Base-by-base conservation (phyloP, 257 asterid genomes). In the Ajuga chamaepitys region DNA sequence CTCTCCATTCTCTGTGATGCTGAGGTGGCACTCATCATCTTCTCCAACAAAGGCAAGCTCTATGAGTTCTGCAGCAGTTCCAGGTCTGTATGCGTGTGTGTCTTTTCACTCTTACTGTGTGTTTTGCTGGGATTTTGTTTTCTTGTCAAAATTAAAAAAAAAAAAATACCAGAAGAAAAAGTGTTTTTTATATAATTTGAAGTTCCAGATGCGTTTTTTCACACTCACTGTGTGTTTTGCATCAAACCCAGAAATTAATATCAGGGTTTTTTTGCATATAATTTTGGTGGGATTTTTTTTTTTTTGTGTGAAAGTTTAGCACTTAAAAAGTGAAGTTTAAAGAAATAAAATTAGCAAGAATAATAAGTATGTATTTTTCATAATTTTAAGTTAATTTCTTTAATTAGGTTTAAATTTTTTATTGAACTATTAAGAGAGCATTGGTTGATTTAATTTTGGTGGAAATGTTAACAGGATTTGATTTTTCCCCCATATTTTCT, bases 1-100 rank as follows among this genome's bases (percentile, higher is more conserved):
- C 74, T 86, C 26, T 83, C 89, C 34, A 32, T 86, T 25, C 81
- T 86, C 2, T 86, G 93, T 62, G 93, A 85, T 78, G 93, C 93
- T 21, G 94, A 85, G 57, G 85, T 86, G 67, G 89, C 86, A 47
- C 86, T 86, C 30, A 77, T 86, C 81, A 74, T 86, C 80, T 86
- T 86, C 86, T 86, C 88, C 70, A 79, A 56, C 69, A 75, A 79
- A 52, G 95, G 95, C 51, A 86, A 86, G 25, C 95, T 86, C 66
- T 81, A 72, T 78, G 90, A 86, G 69, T 86, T 83, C 58, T 81
- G 89, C 72, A 86, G 95, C 76, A 70, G 60, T 55, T 66, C 90
- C 24, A 81, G 90, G 88, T 81, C 13, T 4, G 78, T 75, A 3
- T 3, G 4, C 10, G 40, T 53, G 21, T 26, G 18, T 0, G 1